Base-by-base conservation (phyloP, 2,329 filamentous ascomycete genomes). In the Pseudocercospora musae region DNA sequence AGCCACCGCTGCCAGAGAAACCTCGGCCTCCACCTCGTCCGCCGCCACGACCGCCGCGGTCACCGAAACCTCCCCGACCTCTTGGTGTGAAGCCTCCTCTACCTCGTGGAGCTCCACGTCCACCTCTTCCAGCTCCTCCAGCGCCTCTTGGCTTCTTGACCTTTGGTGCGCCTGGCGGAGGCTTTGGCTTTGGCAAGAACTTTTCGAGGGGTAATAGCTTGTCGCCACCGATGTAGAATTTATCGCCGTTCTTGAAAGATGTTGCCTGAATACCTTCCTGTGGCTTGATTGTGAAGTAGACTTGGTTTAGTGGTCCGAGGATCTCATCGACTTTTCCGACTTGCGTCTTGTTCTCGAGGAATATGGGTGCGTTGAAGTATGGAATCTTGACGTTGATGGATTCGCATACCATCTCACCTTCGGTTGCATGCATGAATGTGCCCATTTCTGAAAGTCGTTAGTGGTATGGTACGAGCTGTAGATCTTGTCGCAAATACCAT, bases 341-440 rank as follows among this genome's bases (percentile, higher is more conserved):
- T 29, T 65, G 67, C 75, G 89, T 90, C 85, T 98, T 99, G 84
- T 98, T 99, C 85, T 98, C 94, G 73, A 98, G 89, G 82, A 95
- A 99, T 78, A 99, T 96, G 70, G 92, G 92, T 65, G 95, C 95
- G 83, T 97, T 98, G 89, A 99, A 99, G 83, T 96, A 96, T 66
- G 95, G 95, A 68, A 99, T 89, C 82, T 98, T 98, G 72, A 89
- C 83, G 84, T 97, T 98, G 79, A 90, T 89, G 70, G 91, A 96
- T 79, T 92, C 89, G 89, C 94, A 97, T 71, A 99, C 89, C 85
- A 99, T 95, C 80, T 99, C 95, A 77, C 94, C 94, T 80, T 99
- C 95, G 81, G 91, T 94, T 62, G 92, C 88, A 82, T 99, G 95
- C 77, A 97, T 80, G 80, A 98, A 96, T 69, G 86, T 87, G 78